Base-by-base conservation (phyloP, 1,139 yeast genomes). In the Debaryomycetaceae sp. region DNA sequence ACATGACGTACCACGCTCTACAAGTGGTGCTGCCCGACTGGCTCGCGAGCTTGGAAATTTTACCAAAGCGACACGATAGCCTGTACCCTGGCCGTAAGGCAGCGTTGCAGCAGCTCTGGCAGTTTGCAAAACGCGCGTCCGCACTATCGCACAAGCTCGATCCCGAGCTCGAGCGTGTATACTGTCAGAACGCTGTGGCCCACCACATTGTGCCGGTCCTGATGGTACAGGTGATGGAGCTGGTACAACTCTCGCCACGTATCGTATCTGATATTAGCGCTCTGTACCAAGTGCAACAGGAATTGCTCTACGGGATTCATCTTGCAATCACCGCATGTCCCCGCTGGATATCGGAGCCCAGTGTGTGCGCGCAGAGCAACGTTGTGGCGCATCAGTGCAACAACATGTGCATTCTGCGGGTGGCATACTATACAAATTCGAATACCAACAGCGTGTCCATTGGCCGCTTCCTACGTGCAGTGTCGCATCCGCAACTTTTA, bases 271-370 rank as follows among this genome's bases (percentile, higher is more conserved):
- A 32, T 4, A 34, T 51, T n/a, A 38, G 37, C 20, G 25, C 37
- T n/a, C 45, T 50, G 7, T 50, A 51, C 34, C 51, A 45, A 35
- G 35, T 49, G 26, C 65, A 61, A 35, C 43, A 48, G 7, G 47
- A 47, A 3, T 35, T 59, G 4, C 38, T 61, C 10, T 37, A 53
- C 37, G 46, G 51, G 7, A 36, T 55, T 4, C 62, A 62, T 34
- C 32, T 49, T 30, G 39, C 38, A 15, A 32, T 61, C 34, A 30
- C 47, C n/a, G 36, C 40, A 5, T 46, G 48, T 16, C 47, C 53
- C 3, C 36, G 39, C 22, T 62, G 62, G 55, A 33, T 62, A 5
- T 52, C 55, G 1, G 47, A 55, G 1, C 25, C 30, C 15, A 6
- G 24, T 13, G 12, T 12, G 13, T 18, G 20, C 20, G 11, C 13